Base-by-base conservation (phyloP, 1,139 yeast genomes). In the Zygotorulaspora mrakii region DNA sequence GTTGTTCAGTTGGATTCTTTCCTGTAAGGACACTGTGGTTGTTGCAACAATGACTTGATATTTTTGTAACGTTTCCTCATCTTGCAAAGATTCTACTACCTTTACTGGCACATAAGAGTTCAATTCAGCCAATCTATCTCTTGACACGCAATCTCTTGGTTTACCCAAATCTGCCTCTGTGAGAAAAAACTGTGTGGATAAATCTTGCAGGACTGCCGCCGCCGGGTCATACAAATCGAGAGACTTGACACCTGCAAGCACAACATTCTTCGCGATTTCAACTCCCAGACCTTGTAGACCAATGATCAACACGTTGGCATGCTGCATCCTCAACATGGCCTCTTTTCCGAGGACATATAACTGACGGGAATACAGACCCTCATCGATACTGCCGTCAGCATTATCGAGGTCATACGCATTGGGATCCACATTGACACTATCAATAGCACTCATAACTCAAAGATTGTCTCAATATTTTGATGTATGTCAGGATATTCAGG, bases 281-380 rank as follows among this genome's bases (percentile, higher is more conserved):
- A 86, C 76, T 53, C 99, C 99, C 35, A 91, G 70, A 26, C 98
- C 98, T 59, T 79, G 81, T 48, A 89, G 69, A 3, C 98, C 98
- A 48, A 89, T 77, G 40, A 91, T 73, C 38, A 91, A 74, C 13
- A 91, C 96, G 56, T 84, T 87, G 31, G 97, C 88, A 51, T 77
- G 74, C 59, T 91, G 96, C 96, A 91, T 86, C 64, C 87, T 85
- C 57, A 89, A 72, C 99, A 91, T 91, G 40, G 99, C 99, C 54
- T 91, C 98, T 58, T 86, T 85, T 43, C 96, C 96, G 54, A 88
- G 68, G 42, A 88, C 96, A 55, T 88, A 87, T 64, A 91, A 76
- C 68, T 91, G 98, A 65, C 98, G 87, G 35, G 96, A 88, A 72
- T 91, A 91, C 55, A 91, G 74, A 43, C 94, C 76, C 71, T 91